Evolutionary conservation across 805 yeast genomes (phyloP), one percentile per base, ranked within the genome.

Genomic region (Pichia ethanolica): DNA sequence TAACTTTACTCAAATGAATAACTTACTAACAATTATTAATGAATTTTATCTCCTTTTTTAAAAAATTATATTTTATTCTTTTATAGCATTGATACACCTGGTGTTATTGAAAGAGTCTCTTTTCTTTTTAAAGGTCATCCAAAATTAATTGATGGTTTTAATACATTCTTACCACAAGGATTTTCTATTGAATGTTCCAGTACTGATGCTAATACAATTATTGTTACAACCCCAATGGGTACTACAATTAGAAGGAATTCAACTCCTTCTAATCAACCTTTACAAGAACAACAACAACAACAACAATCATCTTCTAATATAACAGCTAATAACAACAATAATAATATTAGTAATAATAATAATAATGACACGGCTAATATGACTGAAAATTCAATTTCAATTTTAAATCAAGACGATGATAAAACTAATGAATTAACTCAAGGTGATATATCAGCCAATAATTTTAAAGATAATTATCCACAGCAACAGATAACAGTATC

Each of bases 161-260:
- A 93, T 70, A 91, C 99, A 1, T 93, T 93, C 64, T 74, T 93
- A 57, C 99, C 99, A 1, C 96, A 95, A 26, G 99, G 99, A 3
- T 93, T 89, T 69, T 74, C 86, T 55, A 90, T 93, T 56, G 96
- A 88, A 65, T 93, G 98, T 68, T 86, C 97, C 0, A 93, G 97
- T 7, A 72, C 85, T 38, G 97, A 91, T 63, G 95, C 95, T 13
- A 83, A 86, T 57, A 95, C 97, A 25, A 89, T 93, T 53, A 78
- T 89, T 51, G 98, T 93, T 13, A 89, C 97, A 2, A 93, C 99
- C 0, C 99, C 99, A 3, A 78, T 86, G 70, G 98, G 98, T 2
- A 83, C 93, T 14, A 82, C 90, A 4, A 79, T 83, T 11, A 73
- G 85, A 53, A 82, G 82, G n/a, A 82, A 78, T 56, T 73, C 77